Percentiles rank a stretch among this genome's conserved stretches.
phyloP scores from a whole-genome alignment of 2,329 filamentous ascomycete genomes.

The Sphaerostilbella broomeana region DNA sequence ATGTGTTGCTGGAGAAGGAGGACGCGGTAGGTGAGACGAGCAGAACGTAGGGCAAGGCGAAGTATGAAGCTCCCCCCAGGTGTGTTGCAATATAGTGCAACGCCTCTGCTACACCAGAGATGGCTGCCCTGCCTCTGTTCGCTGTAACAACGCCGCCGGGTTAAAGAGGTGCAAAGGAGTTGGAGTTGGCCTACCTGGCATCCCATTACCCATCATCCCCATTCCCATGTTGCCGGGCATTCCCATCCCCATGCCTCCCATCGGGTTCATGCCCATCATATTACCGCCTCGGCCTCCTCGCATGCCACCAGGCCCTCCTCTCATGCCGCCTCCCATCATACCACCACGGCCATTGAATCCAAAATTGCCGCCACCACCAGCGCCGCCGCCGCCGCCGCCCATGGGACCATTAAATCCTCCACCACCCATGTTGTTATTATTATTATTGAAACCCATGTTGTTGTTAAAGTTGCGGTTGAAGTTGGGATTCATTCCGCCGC shows the following conservation, averaged over 20 bases:
- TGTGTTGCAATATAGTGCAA: too few relatives aligned
- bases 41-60: background rate
- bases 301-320: constrained; percentile 44
- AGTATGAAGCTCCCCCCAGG: background rate
- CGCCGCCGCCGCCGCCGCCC: constrained; percentile 39
- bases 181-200: constrained; percentile 26
- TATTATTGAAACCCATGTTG: constrained; percentile 31
- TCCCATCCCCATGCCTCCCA: constrained; percentile 45
- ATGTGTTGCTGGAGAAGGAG: constrained; percentile 3
- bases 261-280: constrained; percentile 44
- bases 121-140: too few relatives aligned
- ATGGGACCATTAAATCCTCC: constrained; percentile 44
- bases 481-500: constrained; percentile 43
- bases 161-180: background rate
- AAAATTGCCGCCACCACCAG: constrained; percentile 42
- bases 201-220: constrained; percentile 37
- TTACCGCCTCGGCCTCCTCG: constrained; percentile 42
- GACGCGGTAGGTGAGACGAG: constrained; percentile 2
- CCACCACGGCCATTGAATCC: constrained; percentile 41
- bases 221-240: constrained; percentile 56
- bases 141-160: too few relatives aligned
- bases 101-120: too few relatives aligned
- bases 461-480: constrained; percentile 36
- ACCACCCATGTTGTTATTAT: constrained; percentile 38
- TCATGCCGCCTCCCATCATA: constrained; percentile 35